These are phyloP conservation scores for Alternaria sp. DNA, from an alignment of 2,329 filamentous ascomycete genomes.

Conservation along the genomic window DNA sequence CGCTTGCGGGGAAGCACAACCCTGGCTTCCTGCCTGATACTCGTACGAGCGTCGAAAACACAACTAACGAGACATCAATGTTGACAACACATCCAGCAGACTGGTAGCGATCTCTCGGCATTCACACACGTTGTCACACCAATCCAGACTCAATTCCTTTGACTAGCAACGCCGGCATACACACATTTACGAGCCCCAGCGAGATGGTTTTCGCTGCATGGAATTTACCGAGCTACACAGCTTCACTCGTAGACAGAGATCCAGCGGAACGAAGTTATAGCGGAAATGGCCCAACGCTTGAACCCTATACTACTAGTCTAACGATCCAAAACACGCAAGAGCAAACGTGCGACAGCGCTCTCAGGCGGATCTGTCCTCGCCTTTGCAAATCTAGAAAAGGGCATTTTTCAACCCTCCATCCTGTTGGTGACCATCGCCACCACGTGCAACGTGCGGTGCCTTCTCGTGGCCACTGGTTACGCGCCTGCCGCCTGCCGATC, in stretches of 20 bases:
- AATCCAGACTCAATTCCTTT: neutral
- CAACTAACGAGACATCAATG: conserved; percentile 13
- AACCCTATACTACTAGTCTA: neutral
- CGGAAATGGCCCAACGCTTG: neutral
- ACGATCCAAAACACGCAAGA: neutral
- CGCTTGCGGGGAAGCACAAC: conserved; percentile 21
- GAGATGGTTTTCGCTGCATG: neutral
- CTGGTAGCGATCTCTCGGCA: conserved; percentile 17
- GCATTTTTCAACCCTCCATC: conserved; percentile 1
- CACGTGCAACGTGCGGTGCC: conserved; percentile 6
- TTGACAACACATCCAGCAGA: conserved; percentile 10
- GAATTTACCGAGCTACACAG: neutral
- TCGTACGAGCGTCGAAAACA: conserved; percentile 15
- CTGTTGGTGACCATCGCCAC: conserved; percentile 5
- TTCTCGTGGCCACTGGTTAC: conserved; percentile 22
- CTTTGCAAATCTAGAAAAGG: neutral
- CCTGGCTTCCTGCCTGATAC: conserved; percentile 16
- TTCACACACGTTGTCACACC: conserved; percentile 9
- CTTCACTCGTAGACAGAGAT: neutral
- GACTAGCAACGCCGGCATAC: conserved; percentile 2
- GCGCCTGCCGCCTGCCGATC: conserved; percentile 21
- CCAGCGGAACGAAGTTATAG: neutral
- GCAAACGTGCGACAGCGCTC: conserved; percentile 1
- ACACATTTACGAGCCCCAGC: neutral
- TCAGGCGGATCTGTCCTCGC: neutral